Evolutionary conservation across 805 yeast genomes (phyloP), one percentile per base, ranked within the genome.

Genomic region (Candida peoriensis): DNA sequence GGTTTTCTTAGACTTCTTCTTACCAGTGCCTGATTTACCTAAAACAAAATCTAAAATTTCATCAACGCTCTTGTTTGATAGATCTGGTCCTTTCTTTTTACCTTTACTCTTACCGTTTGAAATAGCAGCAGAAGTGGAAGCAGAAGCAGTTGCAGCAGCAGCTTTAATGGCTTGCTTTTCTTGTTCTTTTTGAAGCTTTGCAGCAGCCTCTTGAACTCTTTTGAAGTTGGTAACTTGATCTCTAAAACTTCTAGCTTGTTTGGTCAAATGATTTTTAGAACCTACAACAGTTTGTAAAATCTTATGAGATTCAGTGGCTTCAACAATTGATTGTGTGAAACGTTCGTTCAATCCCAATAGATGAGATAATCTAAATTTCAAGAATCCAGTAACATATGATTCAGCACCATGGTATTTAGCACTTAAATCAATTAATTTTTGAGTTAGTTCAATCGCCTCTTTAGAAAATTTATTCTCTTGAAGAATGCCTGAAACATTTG

Each of bases 31-130:
- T 9, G 16, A 34, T n/a, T 51, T 52, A 33, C 90, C 90, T 55
- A 79, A 81, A 50, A 85, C 81, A 52, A 76, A 85, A 41, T 69
- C 67, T 60, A 85, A 63, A 39, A 85, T 68, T 40, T 82, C 94
- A 35, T 81, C 90, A 34, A 84, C 72, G 14, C 86, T 76, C 57
- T 78, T 72, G 35, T 66, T 61, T 7, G 83, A 79, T 41, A 83
- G 65, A 23, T 72, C 74, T 46, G 70, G 34, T 11, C 13, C 13
- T 14, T 23, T 33, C 15, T 26, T 25, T n/a, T 32, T 23, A 17
- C 14, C 18, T 29, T 35, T 38, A 29, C 39, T 36, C 27, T 24
- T 21, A 28, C 34, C 28, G 25, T 34, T 40, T n/a, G 55, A 36
- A 19, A 52, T 50, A 14, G 47, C 44, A 22, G 40, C 49, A 33